Evolutionary conservation across 2,329 filamentous ascomycete species (phyloP).

Genomic region (Fusarium bactridioides): DNA sequence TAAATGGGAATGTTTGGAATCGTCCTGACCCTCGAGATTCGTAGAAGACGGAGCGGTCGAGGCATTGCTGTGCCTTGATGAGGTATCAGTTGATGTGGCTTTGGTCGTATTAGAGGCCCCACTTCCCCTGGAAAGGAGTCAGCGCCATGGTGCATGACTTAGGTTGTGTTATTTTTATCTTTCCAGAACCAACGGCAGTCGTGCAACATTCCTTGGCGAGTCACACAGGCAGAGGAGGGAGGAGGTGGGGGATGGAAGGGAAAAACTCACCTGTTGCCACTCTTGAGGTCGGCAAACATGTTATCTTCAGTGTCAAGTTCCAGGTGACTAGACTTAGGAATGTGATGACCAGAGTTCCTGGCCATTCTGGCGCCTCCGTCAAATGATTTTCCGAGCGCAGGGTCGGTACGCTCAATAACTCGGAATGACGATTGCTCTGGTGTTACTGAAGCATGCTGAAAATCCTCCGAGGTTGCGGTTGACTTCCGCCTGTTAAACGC

Average conservation of each 20-base stretch:
- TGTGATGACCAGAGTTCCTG: constrained; percentile 47
- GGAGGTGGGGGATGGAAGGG: constrained; percentile 5
- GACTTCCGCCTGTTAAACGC: constrained; percentile 68
- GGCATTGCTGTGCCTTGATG: constrained; percentile 68
- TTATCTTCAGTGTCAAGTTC: constrained; percentile 62
- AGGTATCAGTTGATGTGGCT: constrained; percentile 66
- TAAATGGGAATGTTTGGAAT: constrained; percentile 43
- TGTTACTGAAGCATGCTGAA: constrained; percentile 59
- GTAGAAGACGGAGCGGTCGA: constrained; percentile 69
- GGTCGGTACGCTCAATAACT: constrained; percentile 63
- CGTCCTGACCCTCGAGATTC: constrained; percentile 46
- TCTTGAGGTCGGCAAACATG: constrained; percentile 65
- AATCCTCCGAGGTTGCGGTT: constrained; percentile 61
- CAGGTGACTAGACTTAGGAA: constrained; percentile 49
- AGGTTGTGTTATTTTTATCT: constrained; percentile 39
- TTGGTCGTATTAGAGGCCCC: constrained; percentile 69
- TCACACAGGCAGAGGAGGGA: constrained; percentile 27
- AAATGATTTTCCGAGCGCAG: constrained; percentile 55
- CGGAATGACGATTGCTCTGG: constrained; percentile 63
- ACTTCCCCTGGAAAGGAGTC: constrained; percentile 60
- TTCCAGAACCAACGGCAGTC: constrained; percentile 24
- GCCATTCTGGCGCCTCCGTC: constrained; percentile 58
- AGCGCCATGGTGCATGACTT: constrained; percentile 44
- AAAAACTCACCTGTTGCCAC: constrained; percentile 61
- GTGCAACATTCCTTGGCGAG: constrained; percentile 33